These are phyloP conservation scores for Myriosclerotinia curreyana DNA, from an alignment of 2,329 filamentous ascomycete genomes.

Conservation along the genomic window DNA sequence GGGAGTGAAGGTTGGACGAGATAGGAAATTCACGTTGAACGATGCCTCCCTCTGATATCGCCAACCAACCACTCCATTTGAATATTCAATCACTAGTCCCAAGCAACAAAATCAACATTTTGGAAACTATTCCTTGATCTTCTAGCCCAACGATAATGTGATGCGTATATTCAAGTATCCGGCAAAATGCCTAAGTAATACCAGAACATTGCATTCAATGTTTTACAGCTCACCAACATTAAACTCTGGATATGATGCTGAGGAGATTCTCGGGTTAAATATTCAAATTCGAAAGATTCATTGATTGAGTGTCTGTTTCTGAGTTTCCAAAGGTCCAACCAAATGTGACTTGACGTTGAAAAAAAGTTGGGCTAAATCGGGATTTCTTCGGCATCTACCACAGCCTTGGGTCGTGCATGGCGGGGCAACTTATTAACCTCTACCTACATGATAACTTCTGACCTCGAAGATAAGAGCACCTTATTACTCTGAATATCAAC, in stretches of 20 bases:
- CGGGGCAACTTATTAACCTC: not conserved
- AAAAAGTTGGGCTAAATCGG: conserved; percentile 1
- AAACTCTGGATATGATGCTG: too few relatives aligned
- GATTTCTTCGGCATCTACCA: not conserved
- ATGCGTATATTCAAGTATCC: not conserved
- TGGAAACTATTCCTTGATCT: not conserved
- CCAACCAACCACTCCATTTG: not conserved
- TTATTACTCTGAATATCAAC: not conserved
- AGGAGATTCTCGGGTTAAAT: too few relatives aligned
- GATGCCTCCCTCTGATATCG: not conserved
- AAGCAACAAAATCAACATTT: not conserved
- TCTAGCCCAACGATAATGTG: not conserved
- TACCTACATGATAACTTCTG: not conserved
- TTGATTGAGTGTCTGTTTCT: not conserved
- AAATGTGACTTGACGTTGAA: not conserved
- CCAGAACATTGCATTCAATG: not conserved
- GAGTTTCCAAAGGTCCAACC: not conserved
- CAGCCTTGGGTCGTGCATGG: not conserved
- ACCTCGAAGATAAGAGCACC: not conserved
- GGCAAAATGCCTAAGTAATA: not conserved
- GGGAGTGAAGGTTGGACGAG: not conserved
- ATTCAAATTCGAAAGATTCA: too few relatives aligned
- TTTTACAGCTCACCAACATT: too few relatives aligned
- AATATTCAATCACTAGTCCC: not conserved
- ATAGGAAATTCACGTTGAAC: not conserved